A percentile compares a stretch with the other conserved stretches of the same genome.
phyloP scores from a whole-genome alignment of 148 eudicot genomes.

The Cornus florida region DNA sequence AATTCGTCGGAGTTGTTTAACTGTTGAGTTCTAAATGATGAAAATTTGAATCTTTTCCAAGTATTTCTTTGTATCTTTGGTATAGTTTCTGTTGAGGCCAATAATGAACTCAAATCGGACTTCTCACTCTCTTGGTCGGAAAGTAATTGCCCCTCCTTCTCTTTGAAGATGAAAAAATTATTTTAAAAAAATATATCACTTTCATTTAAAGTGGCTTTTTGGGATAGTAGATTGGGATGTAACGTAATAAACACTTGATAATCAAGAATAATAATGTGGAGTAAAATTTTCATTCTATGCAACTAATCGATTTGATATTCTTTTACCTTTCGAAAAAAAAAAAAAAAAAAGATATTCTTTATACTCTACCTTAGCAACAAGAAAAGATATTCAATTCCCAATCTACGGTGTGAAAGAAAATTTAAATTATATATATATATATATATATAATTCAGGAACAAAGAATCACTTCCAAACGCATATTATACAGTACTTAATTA shows the following conservation, averaged over 20 bases:
- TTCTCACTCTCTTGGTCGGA: too few species aligned
- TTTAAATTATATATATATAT: not conserved
- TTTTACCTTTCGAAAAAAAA: not conserved
- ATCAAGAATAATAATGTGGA: too few species aligned
- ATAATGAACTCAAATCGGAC: not conserved
- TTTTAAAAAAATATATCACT: too few species aligned
- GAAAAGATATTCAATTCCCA: slow-evolving; percentile 13
- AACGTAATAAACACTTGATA: too few species aligned
- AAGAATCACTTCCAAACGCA: slow-evolving; percentile 12
- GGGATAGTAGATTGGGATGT: too few species aligned
- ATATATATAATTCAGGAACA: not conserved
- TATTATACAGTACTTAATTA: not conserved
- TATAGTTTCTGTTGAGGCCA: not conserved
- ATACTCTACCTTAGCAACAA: not conserved
- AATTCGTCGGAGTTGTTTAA: too few species aligned
- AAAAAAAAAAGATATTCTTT: not conserved
- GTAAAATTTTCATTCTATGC: not conserved
- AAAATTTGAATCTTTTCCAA: too few species aligned
- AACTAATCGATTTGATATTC: not conserved
- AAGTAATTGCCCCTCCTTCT: too few species aligned
- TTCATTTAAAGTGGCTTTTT: too few species aligned
- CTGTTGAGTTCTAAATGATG: too few species aligned
- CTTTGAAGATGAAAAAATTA: too few species aligned
- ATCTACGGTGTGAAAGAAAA: not conserved
- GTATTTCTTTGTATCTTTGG: too few species aligned